Conservation (phyloP, 2,329 filamentous ascomycete species). For the Drechslerella coelobrocha region DNA sequence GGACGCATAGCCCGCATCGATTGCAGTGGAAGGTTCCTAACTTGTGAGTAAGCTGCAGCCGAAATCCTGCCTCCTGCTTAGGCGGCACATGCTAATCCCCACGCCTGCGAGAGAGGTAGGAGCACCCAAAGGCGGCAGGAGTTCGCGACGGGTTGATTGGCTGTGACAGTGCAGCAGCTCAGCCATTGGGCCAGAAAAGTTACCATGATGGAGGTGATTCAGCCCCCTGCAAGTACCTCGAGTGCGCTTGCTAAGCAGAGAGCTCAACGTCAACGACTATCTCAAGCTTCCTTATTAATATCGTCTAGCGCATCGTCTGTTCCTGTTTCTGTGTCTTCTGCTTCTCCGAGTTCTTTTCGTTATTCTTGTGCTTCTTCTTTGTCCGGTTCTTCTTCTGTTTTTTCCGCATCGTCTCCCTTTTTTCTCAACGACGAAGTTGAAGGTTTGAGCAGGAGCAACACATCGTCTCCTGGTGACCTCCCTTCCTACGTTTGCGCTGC, state of each 20-base stretch:
- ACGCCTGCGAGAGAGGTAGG: constrained; percentile 42
- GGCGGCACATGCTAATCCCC: constrained; percentile 29
- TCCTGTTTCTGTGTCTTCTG: constrained; percentile 18
- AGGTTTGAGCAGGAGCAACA: constrained; percentile 42
- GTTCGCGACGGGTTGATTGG: constrained; percentile 32
- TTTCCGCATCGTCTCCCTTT: constrained; percentile 28
- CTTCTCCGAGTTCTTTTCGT: background rate
- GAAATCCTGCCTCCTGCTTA: constrained; percentile 20
- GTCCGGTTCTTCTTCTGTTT: constrained; percentile 24
- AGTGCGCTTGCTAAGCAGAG: constrained; percentile 39
- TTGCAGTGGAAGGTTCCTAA: constrained; percentile 20
- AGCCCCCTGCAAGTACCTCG: constrained; percentile 30
- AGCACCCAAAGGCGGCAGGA: constrained; percentile 28
- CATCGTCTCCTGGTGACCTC: constrained; percentile 36
- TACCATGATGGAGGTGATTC: constrained; percentile 46
- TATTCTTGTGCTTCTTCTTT: constrained; percentile 33
- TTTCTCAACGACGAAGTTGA: constrained; percentile 38
- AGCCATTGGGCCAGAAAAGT: constrained; percentile 45
- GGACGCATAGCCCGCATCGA: constrained; percentile 27
- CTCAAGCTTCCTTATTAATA: constrained; percentile 50
- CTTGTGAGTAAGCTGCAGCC: constrained; percentile 38
- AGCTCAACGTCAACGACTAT: constrained; percentile 47
- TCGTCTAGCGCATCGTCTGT: constrained; percentile 23
- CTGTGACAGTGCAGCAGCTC: constrained; percentile 41
- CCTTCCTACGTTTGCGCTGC: constrained; percentile 32